Evolutionary conservation across 1,139 yeast species (phyloP).

Genomic region (Debaryomycetaceae sp.): DNA sequence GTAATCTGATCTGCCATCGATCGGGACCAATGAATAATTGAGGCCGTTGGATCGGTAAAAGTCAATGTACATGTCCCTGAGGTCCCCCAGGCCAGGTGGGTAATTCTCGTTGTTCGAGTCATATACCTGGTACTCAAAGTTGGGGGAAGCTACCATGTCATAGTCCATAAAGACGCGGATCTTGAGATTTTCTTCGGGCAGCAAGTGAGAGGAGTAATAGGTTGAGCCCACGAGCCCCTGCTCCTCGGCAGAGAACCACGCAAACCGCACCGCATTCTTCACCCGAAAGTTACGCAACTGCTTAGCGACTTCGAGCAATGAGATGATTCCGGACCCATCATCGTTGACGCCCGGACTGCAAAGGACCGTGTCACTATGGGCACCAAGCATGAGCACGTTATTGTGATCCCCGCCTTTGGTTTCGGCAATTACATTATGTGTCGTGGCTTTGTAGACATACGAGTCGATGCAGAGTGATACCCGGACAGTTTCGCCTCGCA

Average conservation of each 20-base stretch:
- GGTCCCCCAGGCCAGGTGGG: conserved; percentile 79
- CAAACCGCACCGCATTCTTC: conserved; percentile 83
- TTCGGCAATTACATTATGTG: conserved; percentile 78
- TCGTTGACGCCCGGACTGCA: conserved; percentile 95
- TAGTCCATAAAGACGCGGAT: conserved; percentile 88
- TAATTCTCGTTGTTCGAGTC: conserved; percentile 67
- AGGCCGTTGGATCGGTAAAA: conserved; percentile 57
- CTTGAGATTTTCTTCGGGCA: conserved; percentile 63
- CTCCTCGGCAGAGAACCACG: conserved; percentile 98
- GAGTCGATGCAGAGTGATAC: conserved; percentile 53
- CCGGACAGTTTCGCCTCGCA: conserved; percentile 24
- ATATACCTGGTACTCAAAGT: conserved; percentile 80
- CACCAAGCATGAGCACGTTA: conserved; percentile 82
- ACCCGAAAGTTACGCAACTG: conserved; percentile 64
- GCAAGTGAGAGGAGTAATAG: conserved; percentile 55
- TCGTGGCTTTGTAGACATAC: conserved; percentile 49
- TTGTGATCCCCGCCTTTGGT: conserved; percentile 73
- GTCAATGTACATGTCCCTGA: conserved; percentile 64
- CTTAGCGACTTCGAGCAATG: conserved; percentile 75
- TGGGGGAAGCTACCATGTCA: conserved; percentile 98
- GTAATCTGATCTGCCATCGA: conserved; percentile 93
- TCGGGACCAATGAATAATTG: conserved; percentile 74
- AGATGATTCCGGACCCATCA: conserved; percentile 85
- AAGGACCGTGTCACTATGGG: conserved; percentile 82
- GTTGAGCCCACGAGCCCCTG: conserved; percentile 87